Percentiles rank a stretch among this genome's conserved stretches.
Evolutionary conservation across 2,329 filamentous ascomycete species (phyloP).

Genomic region (Monosporascus sp.): DNA sequence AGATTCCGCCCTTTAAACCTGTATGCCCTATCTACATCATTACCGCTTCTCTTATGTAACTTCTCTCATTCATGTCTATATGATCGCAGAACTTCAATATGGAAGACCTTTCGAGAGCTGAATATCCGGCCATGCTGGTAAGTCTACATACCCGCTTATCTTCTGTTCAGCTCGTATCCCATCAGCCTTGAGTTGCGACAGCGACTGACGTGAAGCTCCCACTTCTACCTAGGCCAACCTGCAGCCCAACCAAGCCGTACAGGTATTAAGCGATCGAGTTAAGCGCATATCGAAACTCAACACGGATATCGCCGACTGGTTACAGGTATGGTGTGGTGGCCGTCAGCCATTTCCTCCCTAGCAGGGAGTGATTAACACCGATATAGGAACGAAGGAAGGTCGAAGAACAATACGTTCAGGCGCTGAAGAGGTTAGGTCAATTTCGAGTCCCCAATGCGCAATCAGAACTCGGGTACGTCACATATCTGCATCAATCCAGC

Average conservation of each 20-base stretch:
- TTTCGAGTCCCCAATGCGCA: conserved; percentile 69
- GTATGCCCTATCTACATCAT: conserved; percentile 22
- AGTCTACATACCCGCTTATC: conserved; percentile 29
- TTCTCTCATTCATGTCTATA: conserved; percentile 22
- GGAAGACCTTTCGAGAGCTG: conserved; percentile 75
- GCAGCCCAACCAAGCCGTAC: conserved; percentile 75
- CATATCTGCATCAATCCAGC: conserved; percentile 2
- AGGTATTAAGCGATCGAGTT: conserved; percentile 78
- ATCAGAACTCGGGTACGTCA: conserved; percentile 76
- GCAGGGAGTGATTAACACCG: background rate
- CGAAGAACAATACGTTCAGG: conserved; percentile 83
- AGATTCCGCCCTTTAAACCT: background rate
- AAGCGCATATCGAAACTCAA: conserved; percentile 84
- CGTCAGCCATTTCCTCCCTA: conserved; percentile 1
- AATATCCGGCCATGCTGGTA: conserved; percentile 95
- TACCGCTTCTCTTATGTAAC: conserved; percentile 15
- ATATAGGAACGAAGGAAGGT: conserved; percentile 82
- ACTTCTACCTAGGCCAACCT: conserved; percentile 61
- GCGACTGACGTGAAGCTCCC: conserved; percentile 7
- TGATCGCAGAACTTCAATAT: conserved; percentile 38
- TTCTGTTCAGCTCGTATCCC: too few relatives aligned
- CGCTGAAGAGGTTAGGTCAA: conserved; percentile 73
- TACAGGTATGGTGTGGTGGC: conserved; percentile 62
- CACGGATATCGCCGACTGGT: conserved; percentile 89
- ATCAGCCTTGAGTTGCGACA: conserved; percentile 2